phyloP scores from a whole-genome alignment of 805 yeast genomes.

The Lachancea waltii region DNA sequence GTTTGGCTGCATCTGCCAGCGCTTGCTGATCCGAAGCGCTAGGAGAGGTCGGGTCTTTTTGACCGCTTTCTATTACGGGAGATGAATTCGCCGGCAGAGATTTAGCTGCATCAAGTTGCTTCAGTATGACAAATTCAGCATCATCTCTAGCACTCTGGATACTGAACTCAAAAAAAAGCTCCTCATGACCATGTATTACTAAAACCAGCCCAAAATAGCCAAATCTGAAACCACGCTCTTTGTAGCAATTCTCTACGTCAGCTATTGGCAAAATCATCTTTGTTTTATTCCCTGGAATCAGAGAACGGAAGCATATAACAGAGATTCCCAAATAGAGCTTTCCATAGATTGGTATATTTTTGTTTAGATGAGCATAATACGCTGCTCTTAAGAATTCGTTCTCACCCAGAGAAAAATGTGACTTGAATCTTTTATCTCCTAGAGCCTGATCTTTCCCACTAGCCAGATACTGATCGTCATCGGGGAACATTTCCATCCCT shows the following conservation, averaged over 20 bases:
- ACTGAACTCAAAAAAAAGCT: conserved; percentile 71
- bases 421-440: conserved; percentile 53
- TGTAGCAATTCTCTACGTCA: conserved; percentile 64
- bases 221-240: conserved; percentile 62
- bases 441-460: conserved; percentile 38
- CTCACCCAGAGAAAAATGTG: conserved; percentile 57
- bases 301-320: conserved; percentile 72
- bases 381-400: conserved; percentile 52
- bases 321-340: conserved; percentile 65
- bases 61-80: neutral
- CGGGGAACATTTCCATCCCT: conserved; percentile 34
- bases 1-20: conserved; percentile 43
- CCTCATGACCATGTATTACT: conserved; percentile 68
- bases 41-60: neutral
- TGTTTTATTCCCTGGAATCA: conserved; percentile 70
- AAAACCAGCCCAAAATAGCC: conserved; percentile 66
- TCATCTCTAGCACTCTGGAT: conserved; percentile 61
- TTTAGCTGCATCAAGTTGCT: conserved; percentile 31
- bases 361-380: conserved; percentile 62
- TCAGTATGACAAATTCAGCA: conserved; percentile 49
- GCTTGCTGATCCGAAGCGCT: neutral
- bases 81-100: neutral
- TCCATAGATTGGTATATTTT: conserved; percentile 76
- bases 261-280: conserved; percentile 74
- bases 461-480: conserved; percentile 45